Evolutionary conservation across 2,329 filamentous ascomycete species (phyloP), one percentile per base, ranked within the genome.

Genomic region (Aspergillus ibericus): DNA sequence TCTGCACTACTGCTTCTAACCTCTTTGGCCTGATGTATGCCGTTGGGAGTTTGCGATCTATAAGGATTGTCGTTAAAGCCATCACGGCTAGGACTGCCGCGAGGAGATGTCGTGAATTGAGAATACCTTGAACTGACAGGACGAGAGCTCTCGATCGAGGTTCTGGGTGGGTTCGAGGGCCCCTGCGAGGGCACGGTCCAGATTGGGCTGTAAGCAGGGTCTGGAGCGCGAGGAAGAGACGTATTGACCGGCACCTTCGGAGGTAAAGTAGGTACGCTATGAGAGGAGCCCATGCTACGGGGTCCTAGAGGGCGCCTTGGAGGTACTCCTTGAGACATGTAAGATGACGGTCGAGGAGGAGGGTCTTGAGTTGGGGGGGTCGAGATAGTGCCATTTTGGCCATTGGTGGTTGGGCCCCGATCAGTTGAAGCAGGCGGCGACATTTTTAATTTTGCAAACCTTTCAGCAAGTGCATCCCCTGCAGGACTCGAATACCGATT

Each of bases 141-240:
- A 38, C 75, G 75, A 22, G 69, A 67, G 54, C 71, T 78, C 53
- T 80, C 78, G 1, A 70, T 73, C 18, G 80, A 78, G 2, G 70
- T 75, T 56, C 74, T 70, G 18, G 73, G 77, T 8, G 76, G 72
- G 50, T 76, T 75, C 9, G 69, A 66, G 29, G 72, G 72, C 6
- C 71, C 70, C 18, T 76, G 73, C 6, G 72, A 71, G 27, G 77
- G 70, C 5, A 76, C 72, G 1, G 73, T 77, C 61, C 70, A 76
- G 46, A 78, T 75, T 34, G 79, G 79, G 58, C 76, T 80, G 60
- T 81, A 82, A 4, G 79, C 71, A n/a, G 79, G 79, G 58, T 77
- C 78, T 8, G 80, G 80, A 25, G 78, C 76, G 60, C 77, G 77
- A 35, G 80, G 80, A 52, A 81, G 71, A 13, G 74, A 72, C 25